Evolutionary conservation across 1,284 basidiomycete genomes (phyloP).

Genomic region (Puccinia triticina): DNA sequence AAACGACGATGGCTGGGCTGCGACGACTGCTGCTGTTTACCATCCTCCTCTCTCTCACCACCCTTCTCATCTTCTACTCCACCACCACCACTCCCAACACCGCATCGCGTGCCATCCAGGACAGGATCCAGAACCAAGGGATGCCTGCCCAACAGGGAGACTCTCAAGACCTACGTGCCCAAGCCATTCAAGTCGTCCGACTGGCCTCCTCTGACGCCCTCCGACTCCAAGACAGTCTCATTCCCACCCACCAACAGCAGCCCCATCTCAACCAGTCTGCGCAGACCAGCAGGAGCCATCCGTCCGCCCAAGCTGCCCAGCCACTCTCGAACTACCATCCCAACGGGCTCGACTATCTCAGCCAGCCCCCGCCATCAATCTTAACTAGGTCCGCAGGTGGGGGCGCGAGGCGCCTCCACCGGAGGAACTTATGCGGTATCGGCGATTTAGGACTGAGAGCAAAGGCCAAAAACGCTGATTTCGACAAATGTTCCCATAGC

Average conservation of each 20-base stretch:
- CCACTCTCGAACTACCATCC: slow-evolving; percentile 14
- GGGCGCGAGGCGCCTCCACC: no score
- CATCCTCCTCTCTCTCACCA: background rate
- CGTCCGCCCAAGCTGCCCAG: no score
- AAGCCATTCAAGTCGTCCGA: slow-evolving; percentile 48
- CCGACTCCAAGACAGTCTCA: slow-evolving; percentile 42
- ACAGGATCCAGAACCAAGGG: slow-evolving; percentile 21
- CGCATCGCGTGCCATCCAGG: background rate
- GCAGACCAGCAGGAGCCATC: background rate
- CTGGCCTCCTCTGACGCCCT: slow-evolving; percentile 30
- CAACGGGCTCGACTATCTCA: slow-evolving; percentile 18
- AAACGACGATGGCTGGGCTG: background rate
- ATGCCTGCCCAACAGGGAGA: slow-evolving; percentile 23
- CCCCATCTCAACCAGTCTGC: background rate
- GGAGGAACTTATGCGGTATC: no score
- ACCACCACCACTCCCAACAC: background rate
- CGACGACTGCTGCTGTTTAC: slow-evolving; percentile 17
- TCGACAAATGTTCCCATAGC: no score
- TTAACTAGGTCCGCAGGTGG: no score
- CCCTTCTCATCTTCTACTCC: slow-evolving; percentile 13
- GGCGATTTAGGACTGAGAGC: no score
- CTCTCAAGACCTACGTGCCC: slow-evolving; percentile 31
- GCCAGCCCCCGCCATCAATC: background rate
- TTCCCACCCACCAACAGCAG: background rate
- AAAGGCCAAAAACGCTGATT: no score